Evolutionary conservation across 768 basidiomycete species (phyloP).

Genomic region (Boletus fagicola): DNA sequence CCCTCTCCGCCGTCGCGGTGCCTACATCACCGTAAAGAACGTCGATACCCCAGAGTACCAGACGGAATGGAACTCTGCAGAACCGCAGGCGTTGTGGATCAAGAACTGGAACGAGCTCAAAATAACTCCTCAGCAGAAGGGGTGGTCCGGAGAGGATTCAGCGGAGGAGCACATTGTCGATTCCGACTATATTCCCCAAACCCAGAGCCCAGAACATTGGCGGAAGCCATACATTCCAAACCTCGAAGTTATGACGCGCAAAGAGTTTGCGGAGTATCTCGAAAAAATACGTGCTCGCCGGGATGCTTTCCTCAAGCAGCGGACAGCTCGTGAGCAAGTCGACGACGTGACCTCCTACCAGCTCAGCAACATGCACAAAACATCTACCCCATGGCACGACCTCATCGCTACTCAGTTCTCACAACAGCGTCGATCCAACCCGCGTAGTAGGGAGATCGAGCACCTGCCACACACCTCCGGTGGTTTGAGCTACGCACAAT

Average conservation of each 20-base stretch:
- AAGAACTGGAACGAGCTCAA: constrained; percentile 62
- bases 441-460: constrained; percentile 44
- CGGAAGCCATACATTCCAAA: constrained; percentile 44
- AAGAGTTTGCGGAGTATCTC: constrained; percentile 59
- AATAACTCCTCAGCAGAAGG: constrained; percentile 15
- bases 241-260: constrained; percentile 56
- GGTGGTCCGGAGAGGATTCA: constrained; percentile 11
- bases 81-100: constrained; percentile 65
- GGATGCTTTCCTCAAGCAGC: constrained; percentile 51
- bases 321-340: constrained; percentile 15
- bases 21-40: constrained; percentile 61
- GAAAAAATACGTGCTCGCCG: constrained; percentile 55
- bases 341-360: constrained; percentile 29
- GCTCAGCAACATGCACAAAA: constrained; percentile 22
- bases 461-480: constrained; percentile 63
- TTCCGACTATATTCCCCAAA: constrained; percentile 26
- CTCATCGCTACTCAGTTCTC: constrained; percentile 18
- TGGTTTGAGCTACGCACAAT: constrained; percentile 59
- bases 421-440: constrained; percentile 24
- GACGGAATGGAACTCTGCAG: constrained; percentile 73
- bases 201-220: constrained; percentile 16
- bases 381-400: constrained; percentile 28
- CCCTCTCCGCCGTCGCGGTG: constrained; percentile 58
- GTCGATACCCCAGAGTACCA: constrained; percentile 75
- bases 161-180: constrained; percentile 24